Evolutionary conservation across 2,329 filamentous ascomycete species (phyloP).

Genomic region (Fusarium sp.): DNA sequence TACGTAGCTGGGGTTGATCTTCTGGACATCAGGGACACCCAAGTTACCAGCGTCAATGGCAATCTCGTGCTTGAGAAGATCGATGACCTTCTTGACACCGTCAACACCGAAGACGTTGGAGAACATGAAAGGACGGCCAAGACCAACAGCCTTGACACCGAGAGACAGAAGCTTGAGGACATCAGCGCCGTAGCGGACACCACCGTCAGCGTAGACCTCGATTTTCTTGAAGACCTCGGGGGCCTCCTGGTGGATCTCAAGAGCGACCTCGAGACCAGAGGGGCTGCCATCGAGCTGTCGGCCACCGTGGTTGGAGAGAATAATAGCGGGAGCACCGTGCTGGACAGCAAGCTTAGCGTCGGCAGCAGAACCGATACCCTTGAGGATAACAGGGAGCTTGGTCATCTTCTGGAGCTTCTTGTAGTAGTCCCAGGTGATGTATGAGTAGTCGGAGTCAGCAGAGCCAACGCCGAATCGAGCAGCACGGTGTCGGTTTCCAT

Average conservation of each 20-base stretch:
- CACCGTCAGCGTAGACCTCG: conserved; percentile 55
- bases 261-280: conserved; percentile 52
- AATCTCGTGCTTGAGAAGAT: conserved; percentile 63
- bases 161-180: conserved; percentile 57
- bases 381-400: conserved; percentile 53
- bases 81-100: conserved; percentile 58
- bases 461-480: conserved; percentile 53
- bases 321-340: conserved; percentile 49
- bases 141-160: conserved; percentile 56
- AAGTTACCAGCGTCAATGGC: conserved; percentile 57
- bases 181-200: conserved; percentile 57
- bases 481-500: conserved; percentile 55
- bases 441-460: conserved; percentile 44
- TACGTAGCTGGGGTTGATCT: conserved; percentile 47
- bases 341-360: conserved; percentile 51
- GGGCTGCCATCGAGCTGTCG: conserved; percentile 55
- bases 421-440: conserved; percentile 52
- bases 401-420: conserved; percentile 50
- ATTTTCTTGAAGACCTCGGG: conserved; percentile 54
- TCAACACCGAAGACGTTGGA: conserved; percentile 62
- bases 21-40: conserved; percentile 53
- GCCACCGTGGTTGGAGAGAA: conserved; percentile 58
- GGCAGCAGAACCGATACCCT: conserved; percentile 53
- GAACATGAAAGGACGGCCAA: conserved; percentile 65
- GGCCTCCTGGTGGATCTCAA: conserved; percentile 53